These are phyloP conservation scores for Calonectria henricotiae DNA, from an alignment of 2,329 filamentous ascomycete species.

Conservation along the genomic window DNA sequence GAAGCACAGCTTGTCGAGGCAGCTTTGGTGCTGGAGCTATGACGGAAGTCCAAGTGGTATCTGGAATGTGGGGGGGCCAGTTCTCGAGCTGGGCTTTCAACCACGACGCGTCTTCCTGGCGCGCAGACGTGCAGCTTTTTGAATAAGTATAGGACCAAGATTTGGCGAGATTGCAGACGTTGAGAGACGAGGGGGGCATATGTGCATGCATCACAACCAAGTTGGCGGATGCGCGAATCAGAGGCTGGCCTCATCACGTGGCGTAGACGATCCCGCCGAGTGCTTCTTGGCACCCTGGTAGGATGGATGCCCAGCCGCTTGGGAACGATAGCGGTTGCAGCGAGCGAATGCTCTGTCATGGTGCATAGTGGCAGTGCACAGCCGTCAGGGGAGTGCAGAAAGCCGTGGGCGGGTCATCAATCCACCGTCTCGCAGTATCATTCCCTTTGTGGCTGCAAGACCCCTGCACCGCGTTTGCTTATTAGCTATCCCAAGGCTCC, in stretches of 20 bases:
- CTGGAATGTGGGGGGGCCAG: not conserved
- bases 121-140: constrained; percentile 1
- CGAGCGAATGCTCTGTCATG: constrained; percentile 4
- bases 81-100: not conserved
- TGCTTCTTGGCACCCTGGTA: constrained; percentile 26
- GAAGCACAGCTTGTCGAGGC: not conserved
- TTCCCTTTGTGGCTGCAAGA: constrained; percentile 37
- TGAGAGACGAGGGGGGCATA: constrained; percentile 28
- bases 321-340: not conserved
- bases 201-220: constrained; percentile 22
- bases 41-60: not conserved
- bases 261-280: constrained; percentile 37
- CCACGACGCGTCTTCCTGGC: not conserved
- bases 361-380: constrained; percentile 44
- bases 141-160: constrained; percentile 24
- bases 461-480: not conserved
- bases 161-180: constrained; percentile 36
- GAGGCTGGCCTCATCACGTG: constrained; percentile 47
- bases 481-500: not conserved
- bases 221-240: constrained; percentile 45
- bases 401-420: constrained; percentile 53
- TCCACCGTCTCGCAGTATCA: constrained; percentile 50
- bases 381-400: constrained; percentile 15
- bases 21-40: not conserved
- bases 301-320: constrained; percentile 5